phyloP scores from a whole-genome alignment of 805 yeast species.

The Schizosaccharomyces osmophilus region DNA sequence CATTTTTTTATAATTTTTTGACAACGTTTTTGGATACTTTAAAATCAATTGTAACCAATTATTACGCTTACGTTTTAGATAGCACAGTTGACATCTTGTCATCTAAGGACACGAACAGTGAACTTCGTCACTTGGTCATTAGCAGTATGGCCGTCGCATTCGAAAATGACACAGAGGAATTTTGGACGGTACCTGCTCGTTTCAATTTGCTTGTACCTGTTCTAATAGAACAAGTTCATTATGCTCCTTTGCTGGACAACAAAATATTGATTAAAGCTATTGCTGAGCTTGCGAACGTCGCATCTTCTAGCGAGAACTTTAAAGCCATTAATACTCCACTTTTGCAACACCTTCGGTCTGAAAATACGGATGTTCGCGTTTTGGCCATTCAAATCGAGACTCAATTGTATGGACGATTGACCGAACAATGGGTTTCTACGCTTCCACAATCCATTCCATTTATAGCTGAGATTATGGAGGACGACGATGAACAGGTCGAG shows the following conservation, averaged over 20 bases:
- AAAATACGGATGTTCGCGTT: slow-evolving; percentile 18
- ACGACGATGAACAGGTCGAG: slow-evolving; percentile 84
- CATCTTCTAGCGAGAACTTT: slow-evolving; percentile 35
- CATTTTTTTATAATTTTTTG: slow-evolving; percentile 52
- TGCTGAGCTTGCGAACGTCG: slow-evolving; percentile 46
- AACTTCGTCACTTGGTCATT: neutral
- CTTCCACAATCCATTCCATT: slow-evolving; percentile 88
- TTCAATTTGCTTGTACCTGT: slow-evolving; percentile 46
- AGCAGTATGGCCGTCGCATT: neutral
- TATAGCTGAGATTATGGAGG: slow-evolving; percentile 85
- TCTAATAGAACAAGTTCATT: slow-evolving; percentile 36
- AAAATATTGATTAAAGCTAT: slow-evolving; percentile 49
- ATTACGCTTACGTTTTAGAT: slow-evolving; percentile 66
- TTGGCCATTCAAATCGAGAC: slow-evolving; percentile 68
- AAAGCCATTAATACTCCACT: slow-evolving; percentile 43
- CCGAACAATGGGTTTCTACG: slow-evolving; percentile 79
- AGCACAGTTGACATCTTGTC: slow-evolving; percentile 32
- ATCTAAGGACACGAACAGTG: neutral
- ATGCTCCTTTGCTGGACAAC: slow-evolving; percentile 3
- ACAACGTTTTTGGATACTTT: slow-evolving; percentile 61
- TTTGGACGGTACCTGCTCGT: slow-evolving; percentile 75
- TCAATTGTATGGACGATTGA: slow-evolving; percentile 65
- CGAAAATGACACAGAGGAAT: slow-evolving; percentile 54
- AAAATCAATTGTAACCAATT: slow-evolving; percentile 68
- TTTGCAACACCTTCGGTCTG: slow-evolving; percentile 32